Evolutionary conservation across 352 stramenopile genomes (phyloP), one percentile per base, ranked within the genome.

Genomic region (Globisporangium uncinulatum): DNA sequence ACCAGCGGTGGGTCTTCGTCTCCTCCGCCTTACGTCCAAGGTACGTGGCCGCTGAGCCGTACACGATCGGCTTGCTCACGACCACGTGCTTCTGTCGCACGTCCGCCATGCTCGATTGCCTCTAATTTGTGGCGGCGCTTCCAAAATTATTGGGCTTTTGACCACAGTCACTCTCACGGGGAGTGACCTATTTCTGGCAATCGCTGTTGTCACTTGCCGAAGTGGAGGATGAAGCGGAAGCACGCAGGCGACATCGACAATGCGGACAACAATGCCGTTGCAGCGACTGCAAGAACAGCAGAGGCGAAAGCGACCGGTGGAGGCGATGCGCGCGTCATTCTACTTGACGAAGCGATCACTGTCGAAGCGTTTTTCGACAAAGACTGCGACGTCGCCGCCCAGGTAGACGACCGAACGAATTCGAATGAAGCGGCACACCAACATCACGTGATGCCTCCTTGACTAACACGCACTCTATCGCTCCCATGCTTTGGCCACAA

Each of bases 1-100:
- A 97, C 94, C 94, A 98, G 56, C 90, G 72, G 58, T 98, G 95
- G 9, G 95, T 98, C 73, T 96, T 91, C 52, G 90, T 95, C 73
- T 98, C 92, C 65, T 98, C 92, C 0, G 87, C 86, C 57, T 97
- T 96, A 53, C 89, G 87, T 0, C 92, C 92, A 8, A 98, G 65
- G 61, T 95, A 97, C 67, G 92, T 97, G 24, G 94, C 94, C 43
- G 98, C 81, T 2, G 90, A 98, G 24, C 94, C 94, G 76, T 98
- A 98, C 17, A 97, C 76, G 70, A 98, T 96, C n/a, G 95, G 92
- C 58, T 97, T 90, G 68, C 79, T 92, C 41, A 96, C 87, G 50
- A 92, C 69, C 56, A 94, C 77, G 64, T 80, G 76, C 73, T 86
- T 86, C 67, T 89, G 83, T 17, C 83, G 69, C 62, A 63, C 67